Conservation (phyloP, 2,329 filamentous ascomycete species). For the Alternaria longipes region DNA sequence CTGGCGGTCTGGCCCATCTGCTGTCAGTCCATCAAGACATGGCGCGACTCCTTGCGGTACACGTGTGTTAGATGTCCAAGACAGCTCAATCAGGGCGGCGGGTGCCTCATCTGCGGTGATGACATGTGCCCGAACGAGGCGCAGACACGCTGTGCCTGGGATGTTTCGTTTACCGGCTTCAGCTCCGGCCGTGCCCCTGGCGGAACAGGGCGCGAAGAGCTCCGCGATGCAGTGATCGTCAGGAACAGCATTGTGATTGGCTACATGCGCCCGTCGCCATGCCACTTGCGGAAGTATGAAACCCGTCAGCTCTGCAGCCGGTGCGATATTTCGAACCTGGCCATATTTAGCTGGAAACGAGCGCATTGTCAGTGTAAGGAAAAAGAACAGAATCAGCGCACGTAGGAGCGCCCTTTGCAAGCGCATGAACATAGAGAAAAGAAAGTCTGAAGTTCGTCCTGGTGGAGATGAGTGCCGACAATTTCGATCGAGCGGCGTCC, state of each 20-base stretch:
- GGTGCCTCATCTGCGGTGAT: constrained; percentile 14
- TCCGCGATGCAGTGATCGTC: constrained; percentile 45
- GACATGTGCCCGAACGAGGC: constrained; percentile 23
- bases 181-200: constrained; percentile 32
- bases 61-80: constrained; percentile 22
- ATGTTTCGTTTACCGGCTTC: constrained; percentile 33
- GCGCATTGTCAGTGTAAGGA: constrained; percentile 16
- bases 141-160: constrained; percentile 22
- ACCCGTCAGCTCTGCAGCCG: constrained; percentile 28
- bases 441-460: constrained; percentile 9
- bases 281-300: constrained; percentile 41
- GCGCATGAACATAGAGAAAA: constrained; percentile 3
- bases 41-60: constrained; percentile 19
- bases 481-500: background rate
- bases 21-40: constrained; percentile 1
- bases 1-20: constrained; percentile 12
- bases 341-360: constrained; percentile 30
- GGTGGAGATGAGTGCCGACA: constrained; percentile 12
- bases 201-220: constrained; percentile 19
- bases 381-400: constrained; percentile 4
- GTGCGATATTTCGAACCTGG: constrained; percentile 21
- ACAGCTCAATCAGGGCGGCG: constrained; percentile 8
- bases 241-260: constrained; percentile 32
- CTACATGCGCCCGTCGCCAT: constrained; percentile 21
- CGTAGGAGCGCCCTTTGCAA: constrained; percentile 3